Percentiles rank a stretch among this genome's conserved stretches.
phyloP scores from a whole-genome alignment of 371 early-diverging fungal genomes.

The Capniomyces stellatus region DNA sequence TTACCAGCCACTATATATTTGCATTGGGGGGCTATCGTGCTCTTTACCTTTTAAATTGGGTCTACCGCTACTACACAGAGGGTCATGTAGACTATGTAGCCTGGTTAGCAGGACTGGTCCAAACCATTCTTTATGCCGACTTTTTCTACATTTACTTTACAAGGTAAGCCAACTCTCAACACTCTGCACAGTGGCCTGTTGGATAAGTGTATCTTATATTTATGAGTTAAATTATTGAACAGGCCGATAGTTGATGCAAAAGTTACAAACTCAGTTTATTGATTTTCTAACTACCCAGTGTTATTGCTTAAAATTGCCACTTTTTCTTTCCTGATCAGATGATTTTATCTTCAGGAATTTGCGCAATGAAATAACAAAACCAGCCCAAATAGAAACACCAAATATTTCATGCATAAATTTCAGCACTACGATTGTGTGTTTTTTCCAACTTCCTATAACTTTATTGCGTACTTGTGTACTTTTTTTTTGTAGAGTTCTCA shows the following conservation, averaged over 20 bases:
- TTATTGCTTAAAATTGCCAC: no score
- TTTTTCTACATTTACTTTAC: conserved; percentile 96
- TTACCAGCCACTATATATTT: conserved; percentile 96
- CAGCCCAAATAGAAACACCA: no score
- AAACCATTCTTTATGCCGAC: conserved; percentile 92
- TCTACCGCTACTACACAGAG: conserved; percentile 69
- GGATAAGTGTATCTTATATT: no score
- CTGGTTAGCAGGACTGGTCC: conserved; percentile 75
- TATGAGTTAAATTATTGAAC: no score
- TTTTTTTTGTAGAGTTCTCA: conserved; percentile 32
- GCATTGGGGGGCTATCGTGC: conserved; percentile 95
- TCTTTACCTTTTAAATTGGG: conserved; percentile 92
- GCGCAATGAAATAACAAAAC: no score
- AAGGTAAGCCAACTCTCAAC: conserved; percentile 1
- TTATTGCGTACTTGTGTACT: not conserved
- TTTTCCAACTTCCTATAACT: not conserved
- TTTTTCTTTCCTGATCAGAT: no score
- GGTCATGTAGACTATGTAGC: conserved; percentile 40
- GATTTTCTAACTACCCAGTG: no score
- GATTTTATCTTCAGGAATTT: no score
- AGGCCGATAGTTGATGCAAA: no score
- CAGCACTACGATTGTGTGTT: not conserved
- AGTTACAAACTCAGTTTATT: no score
- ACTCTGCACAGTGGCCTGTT: no score
- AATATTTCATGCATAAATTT: not conserved